Percentiles rank a stretch among this genome's conserved stretches.
Conservation (phyloP, 1,284 basidiomycete species). For the Calocybe gambosa region DNA sequence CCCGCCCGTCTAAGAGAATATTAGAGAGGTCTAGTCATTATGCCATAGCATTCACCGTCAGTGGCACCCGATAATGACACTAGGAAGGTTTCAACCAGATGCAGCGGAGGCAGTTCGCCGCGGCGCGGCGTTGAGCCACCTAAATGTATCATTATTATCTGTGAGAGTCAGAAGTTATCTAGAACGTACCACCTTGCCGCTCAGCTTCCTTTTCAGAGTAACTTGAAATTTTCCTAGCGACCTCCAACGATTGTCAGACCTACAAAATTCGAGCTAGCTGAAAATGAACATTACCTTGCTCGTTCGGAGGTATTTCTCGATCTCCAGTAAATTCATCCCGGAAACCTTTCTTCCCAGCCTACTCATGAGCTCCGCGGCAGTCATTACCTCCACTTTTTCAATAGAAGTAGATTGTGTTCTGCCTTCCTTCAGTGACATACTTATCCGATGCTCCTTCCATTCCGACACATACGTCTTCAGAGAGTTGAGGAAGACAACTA, state of each 20-base stretch:
- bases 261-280: background rate
- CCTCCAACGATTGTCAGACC: conserved; percentile 28
- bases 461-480: conserved; percentile 54
- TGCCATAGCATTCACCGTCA: conserved; percentile 53
- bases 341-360: conserved; percentile 63
- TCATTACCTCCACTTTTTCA: conserved; percentile 53
- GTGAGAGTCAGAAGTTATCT: conserved; percentile 25
- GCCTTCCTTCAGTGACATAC: conserved; percentile 3
- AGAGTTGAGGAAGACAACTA: conserved; percentile 67
- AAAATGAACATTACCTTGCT: conserved; percentile 65
- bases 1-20: conserved; percentile 50
- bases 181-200: conserved; percentile 39
- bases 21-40: background rate
- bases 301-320: conserved; percentile 78
- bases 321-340: conserved; percentile 76
- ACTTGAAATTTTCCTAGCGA: conserved; percentile 71
- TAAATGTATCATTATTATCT: conserved; percentile 4
- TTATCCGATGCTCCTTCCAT: conserved; percentile 32
- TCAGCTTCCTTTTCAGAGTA: conserved; percentile 69
- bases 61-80: conserved; percentile 75
- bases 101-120: conserved; percentile 69
- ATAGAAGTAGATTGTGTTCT: conserved; percentile 12
- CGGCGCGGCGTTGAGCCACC: conserved; percentile 25
- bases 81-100: conserved; percentile 82
- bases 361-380: conserved; percentile 57